phyloP scores from a whole-genome alignment of 2,329 filamentous ascomycete genomes.

The Bipolaris gigantea region DNA sequence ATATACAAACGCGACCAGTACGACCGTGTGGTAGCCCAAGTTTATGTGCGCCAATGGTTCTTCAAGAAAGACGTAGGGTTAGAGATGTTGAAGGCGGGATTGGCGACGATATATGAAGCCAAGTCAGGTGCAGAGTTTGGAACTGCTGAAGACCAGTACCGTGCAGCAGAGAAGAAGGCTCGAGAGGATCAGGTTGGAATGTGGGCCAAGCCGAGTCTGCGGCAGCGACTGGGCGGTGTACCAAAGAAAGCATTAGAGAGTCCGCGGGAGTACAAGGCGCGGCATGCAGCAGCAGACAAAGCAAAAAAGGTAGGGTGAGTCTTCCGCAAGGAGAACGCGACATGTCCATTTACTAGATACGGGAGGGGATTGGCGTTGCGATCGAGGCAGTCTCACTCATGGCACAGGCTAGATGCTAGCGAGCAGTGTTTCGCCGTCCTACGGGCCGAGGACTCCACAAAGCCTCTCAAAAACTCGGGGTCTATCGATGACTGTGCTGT shows the following conservation, averaged over 20 bases:
- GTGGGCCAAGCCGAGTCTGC: constrained; percentile 62
- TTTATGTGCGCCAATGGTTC: constrained; percentile 69
- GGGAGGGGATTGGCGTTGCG: constrained; percentile 1
- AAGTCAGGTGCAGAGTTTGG: constrained; percentile 91
- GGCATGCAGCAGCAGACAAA: constrained; percentile 52
- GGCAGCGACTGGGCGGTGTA: constrained; percentile 52
- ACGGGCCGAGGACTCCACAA: constrained; percentile 12
- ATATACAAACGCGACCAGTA: constrained; percentile 90
- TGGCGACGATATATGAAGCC: constrained; percentile 92
- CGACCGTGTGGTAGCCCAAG: constrained; percentile 84
- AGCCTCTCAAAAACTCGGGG: constrained; percentile 4
- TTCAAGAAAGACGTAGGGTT: constrained; percentile 79
- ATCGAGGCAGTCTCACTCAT: constrained; percentile 5
- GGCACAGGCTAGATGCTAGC: constrained; percentile 1
- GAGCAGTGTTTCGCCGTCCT: constrained; percentile 4
- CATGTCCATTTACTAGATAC: background rate
- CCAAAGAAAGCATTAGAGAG: constrained; percentile 66
- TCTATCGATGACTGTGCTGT: background rate
- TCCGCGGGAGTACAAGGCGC: constrained; percentile 82
- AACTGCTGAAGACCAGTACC: constrained; percentile 63
- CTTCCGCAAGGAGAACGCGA: background rate
- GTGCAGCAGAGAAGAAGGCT: constrained; percentile 62
- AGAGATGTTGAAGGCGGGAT: constrained; percentile 81
- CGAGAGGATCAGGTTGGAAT: constrained; percentile 54
- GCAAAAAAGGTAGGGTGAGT: constrained; percentile 37